Base-by-base conservation (phyloP, 2,329 filamentous ascomycete species). In the Botrytis medusae region DNA sequence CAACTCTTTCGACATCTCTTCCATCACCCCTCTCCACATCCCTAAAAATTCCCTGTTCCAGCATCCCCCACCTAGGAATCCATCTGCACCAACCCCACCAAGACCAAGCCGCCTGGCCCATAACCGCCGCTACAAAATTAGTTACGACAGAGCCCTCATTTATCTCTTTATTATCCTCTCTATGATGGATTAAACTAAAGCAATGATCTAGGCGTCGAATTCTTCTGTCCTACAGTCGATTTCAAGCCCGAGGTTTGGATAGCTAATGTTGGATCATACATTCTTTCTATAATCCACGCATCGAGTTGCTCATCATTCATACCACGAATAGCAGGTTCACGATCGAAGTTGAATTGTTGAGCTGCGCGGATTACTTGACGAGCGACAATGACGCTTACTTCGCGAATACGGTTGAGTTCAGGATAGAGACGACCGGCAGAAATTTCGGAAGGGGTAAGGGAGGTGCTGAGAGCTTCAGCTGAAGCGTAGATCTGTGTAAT, bases 381-480 rank as follows among this genome's bases (percentile, higher is more conserved):
- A 0, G 94, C 94, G 46, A 97, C 92, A 51, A 91, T 85, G 4
- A 95, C 89, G 78, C 93, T 95, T 25, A 97, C 91, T 34, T 90
- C 86, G 2, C 93, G 86, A 40, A 95, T 93, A 25, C 90, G 86
- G 16, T 88, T 87, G 0, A 97, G 91, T 64, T 93, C 92, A 0
- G 94, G 93, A 2, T 97, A 84, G 14, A 97, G 85, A 1, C 91
- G 91, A 16, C 87, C 88, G 5, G 86, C 87, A 0, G 87, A 82
- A 54, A 75, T 76, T 68, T 82, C 74, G 0, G 91, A 90, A 0
- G 93, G 92, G 0, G 91, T 91, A 72, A 91, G 85, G 7, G 86
- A 87, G 0, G 92, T 90, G 1, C 96, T 87, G 6, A 90, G 92
- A 77, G 91, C 87, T 7, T 92, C 90, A 0, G 93, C 94, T 0